Conservation (phyloP, 805 yeast genomes). For the Vanderwaltozyma tropicalis region DNA sequence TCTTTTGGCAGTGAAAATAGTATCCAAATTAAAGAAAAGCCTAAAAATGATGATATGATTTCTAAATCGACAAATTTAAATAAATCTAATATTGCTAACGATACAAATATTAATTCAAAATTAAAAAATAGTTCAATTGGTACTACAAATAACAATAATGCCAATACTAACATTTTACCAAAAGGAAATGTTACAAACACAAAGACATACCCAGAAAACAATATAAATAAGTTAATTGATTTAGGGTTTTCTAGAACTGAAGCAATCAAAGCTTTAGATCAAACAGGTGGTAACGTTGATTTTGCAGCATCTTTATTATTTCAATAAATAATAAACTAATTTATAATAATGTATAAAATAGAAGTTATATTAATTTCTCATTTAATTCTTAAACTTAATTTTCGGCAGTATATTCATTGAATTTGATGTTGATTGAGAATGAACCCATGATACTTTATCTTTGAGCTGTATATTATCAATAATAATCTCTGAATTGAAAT, state of each 20-base stretch:
- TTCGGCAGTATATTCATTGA: constrained; percentile 14
- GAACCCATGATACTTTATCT: constrained; percentile 29
- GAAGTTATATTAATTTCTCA: neutral
- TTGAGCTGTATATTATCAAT: constrained; percentile 13
- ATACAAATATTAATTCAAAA: neutral
- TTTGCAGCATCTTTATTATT: constrained; percentile 76
- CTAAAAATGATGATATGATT: neutral
- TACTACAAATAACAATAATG: neutral
- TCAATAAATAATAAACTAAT: constrained; percentile 2
- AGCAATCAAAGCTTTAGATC: constrained; percentile 53
- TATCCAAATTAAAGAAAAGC: neutral
- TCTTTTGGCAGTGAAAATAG: constrained; percentile 7
- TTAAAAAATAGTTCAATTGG: neutral
- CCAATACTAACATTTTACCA: neutral
- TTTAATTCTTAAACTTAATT: constrained; percentile 7
- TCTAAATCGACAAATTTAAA: neutral
- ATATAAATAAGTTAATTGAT: constrained; percentile 39
- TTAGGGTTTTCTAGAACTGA: constrained; percentile 64
- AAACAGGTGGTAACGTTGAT: constrained; percentile 70
- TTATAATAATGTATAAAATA: neutral
- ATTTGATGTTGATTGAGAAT: constrained; percentile 2
- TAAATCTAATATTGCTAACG: neutral
- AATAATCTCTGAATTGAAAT: constrained; percentile 49
- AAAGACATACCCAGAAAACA: constrained; percentile 27
- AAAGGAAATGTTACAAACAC: neutral